Evolutionary conservation across 371 early-diverging fungal genomes (phyloP).

Genomic region (Apophysomyces ossiformis): DNA sequence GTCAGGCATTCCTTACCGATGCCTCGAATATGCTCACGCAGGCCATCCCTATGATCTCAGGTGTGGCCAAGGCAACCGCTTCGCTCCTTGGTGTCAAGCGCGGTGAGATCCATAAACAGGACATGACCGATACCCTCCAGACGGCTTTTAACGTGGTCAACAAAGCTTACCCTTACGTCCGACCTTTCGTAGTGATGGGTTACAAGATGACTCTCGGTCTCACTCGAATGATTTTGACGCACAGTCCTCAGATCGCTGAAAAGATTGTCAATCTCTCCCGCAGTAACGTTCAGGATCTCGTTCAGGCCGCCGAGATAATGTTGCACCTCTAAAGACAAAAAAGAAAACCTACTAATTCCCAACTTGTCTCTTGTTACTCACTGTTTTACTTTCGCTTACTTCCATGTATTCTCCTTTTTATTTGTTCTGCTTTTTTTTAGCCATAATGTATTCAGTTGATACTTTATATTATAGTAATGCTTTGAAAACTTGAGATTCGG

Average conservation of each 20-base stretch:
- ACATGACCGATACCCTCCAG: not conserved
- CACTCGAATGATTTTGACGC: not conserved
- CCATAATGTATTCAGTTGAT: too few relatives aligned
- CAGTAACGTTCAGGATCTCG: not conserved
- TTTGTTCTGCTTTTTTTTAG: too few relatives aligned
- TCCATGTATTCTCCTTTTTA: too few relatives aligned
- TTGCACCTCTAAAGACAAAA: not conserved
- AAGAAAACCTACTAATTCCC: not conserved
- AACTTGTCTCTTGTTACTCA: too few relatives aligned
- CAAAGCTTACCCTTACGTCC: not conserved
- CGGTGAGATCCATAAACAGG: conserved; percentile 2
- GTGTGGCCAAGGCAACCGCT: not conserved
- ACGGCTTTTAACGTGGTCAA: not conserved
- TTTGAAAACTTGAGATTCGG: too few relatives aligned
- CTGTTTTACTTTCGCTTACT: too few relatives aligned
- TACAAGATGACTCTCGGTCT: not conserved
- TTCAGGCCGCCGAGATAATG: conserved; percentile 6
- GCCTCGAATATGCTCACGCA: not conserved
- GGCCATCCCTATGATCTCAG: not conserved
- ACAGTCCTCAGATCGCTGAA: not conserved
- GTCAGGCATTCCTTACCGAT: not conserved
- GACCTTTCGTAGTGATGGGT: not conserved
- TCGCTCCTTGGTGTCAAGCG: not conserved
- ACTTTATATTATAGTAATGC: too few relatives aligned
- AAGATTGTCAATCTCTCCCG: not conserved